These are phyloP conservation scores for Magnusiomyces paraingens DNA, from an alignment of 1,139 yeast species.

Conservation along the genomic window DNA sequence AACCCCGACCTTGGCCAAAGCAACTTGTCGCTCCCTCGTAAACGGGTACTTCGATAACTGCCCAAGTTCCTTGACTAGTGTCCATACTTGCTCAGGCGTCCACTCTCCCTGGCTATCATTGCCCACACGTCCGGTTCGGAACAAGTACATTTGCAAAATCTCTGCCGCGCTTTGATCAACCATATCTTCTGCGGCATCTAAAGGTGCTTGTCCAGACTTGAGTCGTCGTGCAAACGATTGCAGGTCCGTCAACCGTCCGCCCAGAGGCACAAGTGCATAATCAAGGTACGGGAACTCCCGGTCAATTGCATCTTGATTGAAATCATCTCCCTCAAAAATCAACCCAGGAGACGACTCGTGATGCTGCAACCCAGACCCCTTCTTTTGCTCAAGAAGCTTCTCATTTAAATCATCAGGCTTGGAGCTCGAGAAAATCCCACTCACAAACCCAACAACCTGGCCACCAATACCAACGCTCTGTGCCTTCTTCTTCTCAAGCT, in stretches of 20 bases:
- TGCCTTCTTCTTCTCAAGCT: conserved; percentile 5
- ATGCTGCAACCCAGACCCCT: not conserved
- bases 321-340: not conserved
- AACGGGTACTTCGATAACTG: not conserved
- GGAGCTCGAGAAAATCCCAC: no score
- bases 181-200: conserved; percentile 72
- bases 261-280: conserved; percentile 62
- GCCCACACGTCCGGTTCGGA: conserved; percentile 34
- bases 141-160: conserved; percentile 71
- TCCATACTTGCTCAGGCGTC: conserved; percentile 85
- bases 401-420: conserved; percentile 5
- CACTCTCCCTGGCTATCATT: conserved; percentile 38
- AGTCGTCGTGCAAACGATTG: conserved; percentile 87
- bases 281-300: conserved; percentile 36
- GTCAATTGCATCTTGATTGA: conserved; percentile 9
- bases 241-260: conserved; percentile 91
- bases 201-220: conserved; percentile 77
- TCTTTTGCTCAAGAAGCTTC: conserved; percentile 8
- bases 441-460: no score
- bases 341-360: no score
- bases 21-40: conserved; percentile 5
- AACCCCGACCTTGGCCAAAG: not conserved
- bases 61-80: conserved; percentile 59
- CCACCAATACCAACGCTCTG: not conserved
- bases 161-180: conserved; percentile 81